Evolutionary conservation across 1,139 yeast species (phyloP), one percentile per base, ranked within the genome.

Genomic region (Yamadazyma trypodendri): DNA sequence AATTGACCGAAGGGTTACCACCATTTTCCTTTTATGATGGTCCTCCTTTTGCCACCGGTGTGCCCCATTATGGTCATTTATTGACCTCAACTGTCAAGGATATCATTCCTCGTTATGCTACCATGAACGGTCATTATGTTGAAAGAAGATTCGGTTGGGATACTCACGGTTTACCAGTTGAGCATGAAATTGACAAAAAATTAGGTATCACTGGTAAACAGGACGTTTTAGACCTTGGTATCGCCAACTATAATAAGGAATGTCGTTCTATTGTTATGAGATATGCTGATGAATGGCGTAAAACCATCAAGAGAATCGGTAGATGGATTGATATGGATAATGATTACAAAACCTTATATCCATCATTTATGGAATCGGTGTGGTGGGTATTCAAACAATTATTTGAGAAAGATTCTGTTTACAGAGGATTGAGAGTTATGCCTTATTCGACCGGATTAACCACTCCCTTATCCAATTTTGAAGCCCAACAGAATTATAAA

Each of bases 121-220:
- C 95, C 49, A 92, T 92, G 97, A 90, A 86, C 51, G 98, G 98
- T 13, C 84, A 79, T 65, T 87, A 85, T 54, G 98, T 92, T 33
- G 96, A 87, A 65, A 86, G 99, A 69, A 79, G 97, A 57, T 92
- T 94, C 50, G 99, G 99, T 44, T 92, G 99, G 99, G 99, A 92
- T 66, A 92, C 98, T 39, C 99, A 92, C 62, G 99, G 99, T 40
- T 80, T 92, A 51, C 99, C 99, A 36, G 90, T 92, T 41, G 99
- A 92, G 69, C 96, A 92, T 63, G 97, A 90, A 64, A 92, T 92
- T 53, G 99, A 92, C 85, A 92, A 92, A 83, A 86, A 87, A 60
- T 77, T 92, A 53, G 95, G 95, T 31, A 88, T 92, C 65, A 83
- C 86, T 42, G 86, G 95, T 53, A 92, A 90, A 64, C 92, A 86